These are phyloP conservation scores for Luvunga scandens DNA, from an alignment of 345 rosid species.

Conservation along the genomic window DNA sequence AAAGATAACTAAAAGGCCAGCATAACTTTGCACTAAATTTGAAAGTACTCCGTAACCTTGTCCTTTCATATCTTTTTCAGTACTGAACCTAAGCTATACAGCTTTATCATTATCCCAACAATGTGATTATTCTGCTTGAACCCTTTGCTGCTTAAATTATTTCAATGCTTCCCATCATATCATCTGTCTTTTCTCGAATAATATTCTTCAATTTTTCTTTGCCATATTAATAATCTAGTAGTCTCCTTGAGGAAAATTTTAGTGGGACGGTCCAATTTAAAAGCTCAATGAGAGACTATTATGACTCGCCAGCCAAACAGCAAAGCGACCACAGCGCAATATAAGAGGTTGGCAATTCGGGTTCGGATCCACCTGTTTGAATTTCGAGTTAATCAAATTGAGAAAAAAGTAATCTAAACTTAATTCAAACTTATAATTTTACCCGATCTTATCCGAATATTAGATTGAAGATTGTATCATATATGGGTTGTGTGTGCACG, in stretches of 20 bases:
- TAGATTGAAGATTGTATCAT: too few relatives aligned
- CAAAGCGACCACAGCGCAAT: too few relatives aligned
- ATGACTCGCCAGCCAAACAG: too few relatives aligned
- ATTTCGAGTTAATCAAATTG: too few relatives aligned
- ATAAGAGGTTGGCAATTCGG: too few relatives aligned
- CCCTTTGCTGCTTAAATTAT: not conserved
- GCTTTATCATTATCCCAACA: not conserved
- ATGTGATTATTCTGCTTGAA: not conserved
- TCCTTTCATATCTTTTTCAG: constrained; percentile 6
- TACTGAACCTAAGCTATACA: not conserved
- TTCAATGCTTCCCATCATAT: constrained; percentile 4
- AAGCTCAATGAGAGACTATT: too few relatives aligned
- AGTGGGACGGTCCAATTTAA: too few relatives aligned
- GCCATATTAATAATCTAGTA: too few relatives aligned
- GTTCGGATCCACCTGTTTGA: rapidly evolving
- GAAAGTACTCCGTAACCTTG: not conserved
- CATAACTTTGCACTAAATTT: constrained; percentile 8
- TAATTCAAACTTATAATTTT: too few relatives aligned
- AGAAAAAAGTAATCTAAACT: rapidly evolving
- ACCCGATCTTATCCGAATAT: too few relatives aligned
- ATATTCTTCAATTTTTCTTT: not conserved
- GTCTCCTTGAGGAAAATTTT: too few relatives aligned
- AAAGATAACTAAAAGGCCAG: not conserved
- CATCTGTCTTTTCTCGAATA: not conserved
- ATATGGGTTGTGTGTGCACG: too few relatives aligned